Evolutionary conservation across 1,139 yeast species (phyloP), one percentile per base, ranked within the genome.

Genomic region (Magnusiomyces fungicola): DNA sequence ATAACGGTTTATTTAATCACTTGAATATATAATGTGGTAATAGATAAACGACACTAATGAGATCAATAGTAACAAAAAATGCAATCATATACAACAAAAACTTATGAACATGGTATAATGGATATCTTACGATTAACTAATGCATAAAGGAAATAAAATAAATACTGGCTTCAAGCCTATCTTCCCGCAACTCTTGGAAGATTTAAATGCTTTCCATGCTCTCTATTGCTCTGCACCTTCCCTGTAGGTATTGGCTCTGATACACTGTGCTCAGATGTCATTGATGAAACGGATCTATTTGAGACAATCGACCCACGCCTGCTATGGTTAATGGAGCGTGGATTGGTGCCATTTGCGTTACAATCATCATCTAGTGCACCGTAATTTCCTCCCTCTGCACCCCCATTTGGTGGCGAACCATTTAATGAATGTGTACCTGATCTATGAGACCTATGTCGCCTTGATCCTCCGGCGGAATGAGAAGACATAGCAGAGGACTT

Each of bases 201-300:
- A 16, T 34, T 41, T 36, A 47, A 30, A 43, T 47, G 50, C 29
- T 41, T 37, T 3, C 50, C 50, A 32, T 47, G 50, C 42, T 47
- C 50, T 12, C 50, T 6, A 12, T 21, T 32, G 12, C 41, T 39
- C 34, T 32, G 30, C 36, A 40, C 43, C 33, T 32, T 36, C 7
- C 18, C 23, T 7, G 49, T 49, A 12, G 51, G 42, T 10, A 45
- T 49, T 5, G 51, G 47, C 19, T 45, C 51, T 5, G 46, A 40
- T n/a, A 45, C 44, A n/a, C 49, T 49, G 27, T 49, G 48, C 30
- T 49, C 51, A 22, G 46, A 39, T 4, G 42, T 41, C 36, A 36
- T 41, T 14, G 51, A 49, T 12, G 40, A 22, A 16, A 45, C 34
- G 32, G 51, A 49, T 2, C 46, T 25, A 4, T 39, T 27, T 27